These are phyloP conservation scores for Pestalotiopsis sp. DNA, from an alignment of 2,329 filamentous ascomycete species.

Conservation along the genomic window DNA sequence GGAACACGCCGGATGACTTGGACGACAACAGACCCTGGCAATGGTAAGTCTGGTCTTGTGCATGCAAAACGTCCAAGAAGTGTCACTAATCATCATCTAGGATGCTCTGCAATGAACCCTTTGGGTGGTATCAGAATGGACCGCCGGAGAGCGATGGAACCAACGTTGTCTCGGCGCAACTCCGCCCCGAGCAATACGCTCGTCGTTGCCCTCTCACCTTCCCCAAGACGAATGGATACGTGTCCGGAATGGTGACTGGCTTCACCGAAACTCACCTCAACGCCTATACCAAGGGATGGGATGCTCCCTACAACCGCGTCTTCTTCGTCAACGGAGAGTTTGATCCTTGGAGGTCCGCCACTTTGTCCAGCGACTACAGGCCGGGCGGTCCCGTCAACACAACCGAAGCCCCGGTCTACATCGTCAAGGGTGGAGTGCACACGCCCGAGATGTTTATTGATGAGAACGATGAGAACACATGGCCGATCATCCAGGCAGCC, in stretches of 20 bases:
- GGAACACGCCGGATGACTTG: constrained; percentile 42
- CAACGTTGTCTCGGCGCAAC: constrained; percentile 19
- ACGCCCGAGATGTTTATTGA: constrained; percentile 18
- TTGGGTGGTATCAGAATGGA: constrained; percentile 31
- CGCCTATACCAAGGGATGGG: constrained; percentile 30
- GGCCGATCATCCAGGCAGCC: constrained; percentile 15
- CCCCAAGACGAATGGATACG: constrained; percentile 34
- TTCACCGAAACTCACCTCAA: constrained; percentile 23
- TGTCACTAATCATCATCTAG: background rate
- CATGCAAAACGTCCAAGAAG: background rate
- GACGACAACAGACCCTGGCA: constrained; percentile 43
- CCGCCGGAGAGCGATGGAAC: constrained; percentile 34
- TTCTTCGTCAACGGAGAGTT: constrained; percentile 34
- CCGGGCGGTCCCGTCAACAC: constrained; percentile 19
- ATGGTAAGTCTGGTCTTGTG: constrained; percentile 29
- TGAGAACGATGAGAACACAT: constrained; percentile 7
- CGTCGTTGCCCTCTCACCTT: constrained; percentile 42
- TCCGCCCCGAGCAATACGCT: constrained; percentile 31
- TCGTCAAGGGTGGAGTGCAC: constrained; percentile 21
- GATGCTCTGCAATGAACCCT: constrained; percentile 49
- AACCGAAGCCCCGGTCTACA: constrained; percentile 17
- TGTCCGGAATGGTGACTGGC: constrained; percentile 18
- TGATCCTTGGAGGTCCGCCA: constrained; percentile 29
- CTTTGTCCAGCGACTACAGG: constrained; percentile 19
- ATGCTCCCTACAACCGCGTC: constrained; percentile 26